Evolutionary conservation across 2,329 filamentous ascomycete species (phyloP), one percentile per base, ranked within the genome.

Genomic region (Paracoccidioides lutzii): DNA sequence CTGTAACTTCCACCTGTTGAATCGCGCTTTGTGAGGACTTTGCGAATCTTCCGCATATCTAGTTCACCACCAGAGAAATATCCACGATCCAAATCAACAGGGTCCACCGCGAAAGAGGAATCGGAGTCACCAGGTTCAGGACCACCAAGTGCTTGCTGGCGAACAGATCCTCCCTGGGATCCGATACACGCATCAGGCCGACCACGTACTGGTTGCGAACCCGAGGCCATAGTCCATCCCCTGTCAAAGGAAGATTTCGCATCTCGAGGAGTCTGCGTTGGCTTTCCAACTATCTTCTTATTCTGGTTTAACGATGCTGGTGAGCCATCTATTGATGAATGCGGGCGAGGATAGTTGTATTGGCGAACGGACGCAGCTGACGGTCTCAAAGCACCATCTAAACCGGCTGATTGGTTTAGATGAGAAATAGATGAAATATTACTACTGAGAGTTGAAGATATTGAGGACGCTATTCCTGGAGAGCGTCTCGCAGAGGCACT

Each of bases 41-140:
- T 94, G 48, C 87, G 81, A 52, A 68, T 71, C 63, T 81, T 83
- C 57, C 85, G 82, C 45, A 81, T 81, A 60, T 96, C 90, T 9
- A 83, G 76, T 65, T 97, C 91, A 14, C 86, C 87, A 3, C 90
- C 89, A 6, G 91, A 96, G 66, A 96, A 95, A 69, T 97, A 97
- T 30, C 90, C 91, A 40, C 89, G 81, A 64, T 97, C 93, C 14
- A 88, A 70, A 58, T 94, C 87, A 55, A 72, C 70, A 59, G 66
- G 58, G 57, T 65, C 62, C 53, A 70, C 62, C 40, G 64, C 63
- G 37, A 66, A 64, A 32, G 62, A 62, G 32, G 69, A 66, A 56
- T 71, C 66, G 22, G 66, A 63, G 52, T 65, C 66, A 60, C 68
- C 63, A 8, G 63, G 55, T 14, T 61, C 58, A 6, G 59, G 51